Evolutionary conservation across 306 rosid genomes (phyloP).

Genomic region (Canavalia gladiata): DNA sequence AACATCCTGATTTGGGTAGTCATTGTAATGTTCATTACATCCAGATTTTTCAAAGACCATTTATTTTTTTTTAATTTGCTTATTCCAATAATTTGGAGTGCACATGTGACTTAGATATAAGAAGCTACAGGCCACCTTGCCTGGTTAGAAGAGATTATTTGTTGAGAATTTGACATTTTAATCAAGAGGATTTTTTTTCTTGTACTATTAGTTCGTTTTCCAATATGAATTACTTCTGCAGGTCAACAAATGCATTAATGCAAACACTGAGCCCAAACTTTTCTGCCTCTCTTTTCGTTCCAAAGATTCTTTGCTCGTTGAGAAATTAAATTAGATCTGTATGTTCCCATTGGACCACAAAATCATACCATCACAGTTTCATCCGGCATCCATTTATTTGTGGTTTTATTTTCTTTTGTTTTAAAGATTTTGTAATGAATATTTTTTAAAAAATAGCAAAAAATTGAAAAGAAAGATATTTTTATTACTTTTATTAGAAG

Average conservation of each 20-base stretch:
- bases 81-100: slow-evolving; percentile 46
- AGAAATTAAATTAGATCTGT: background rate
- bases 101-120: slow-evolving; percentile 41
- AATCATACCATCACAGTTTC: background rate
- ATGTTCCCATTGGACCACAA: background rate
- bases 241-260: slow-evolving; percentile 1
- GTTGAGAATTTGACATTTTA: slow-evolving; percentile 42
- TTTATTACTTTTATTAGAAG: too few species aligned
- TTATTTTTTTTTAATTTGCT: background rate
- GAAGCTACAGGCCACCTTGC: slow-evolving; percentile 32
- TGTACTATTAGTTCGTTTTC: background rate
- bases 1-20: slow-evolving; percentile 36
- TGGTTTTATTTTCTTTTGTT: too few species aligned
- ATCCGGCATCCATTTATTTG: background rate
- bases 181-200: background rate
- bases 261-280: background rate
- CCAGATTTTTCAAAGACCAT: slow-evolving; percentile 37
- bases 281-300: background rate
- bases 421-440: too few species aligned
- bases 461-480: too few species aligned
- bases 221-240: slow-evolving; percentile 22
- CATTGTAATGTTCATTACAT: slow-evolving; percentile 45
- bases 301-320: background rate
- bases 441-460: too few species aligned
- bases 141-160: slow-evolving; percentile 45